Evolutionary conservation across 2,329 filamentous ascomycete species (phyloP).

Genomic region (Aspergillaceae sp.): DNA sequence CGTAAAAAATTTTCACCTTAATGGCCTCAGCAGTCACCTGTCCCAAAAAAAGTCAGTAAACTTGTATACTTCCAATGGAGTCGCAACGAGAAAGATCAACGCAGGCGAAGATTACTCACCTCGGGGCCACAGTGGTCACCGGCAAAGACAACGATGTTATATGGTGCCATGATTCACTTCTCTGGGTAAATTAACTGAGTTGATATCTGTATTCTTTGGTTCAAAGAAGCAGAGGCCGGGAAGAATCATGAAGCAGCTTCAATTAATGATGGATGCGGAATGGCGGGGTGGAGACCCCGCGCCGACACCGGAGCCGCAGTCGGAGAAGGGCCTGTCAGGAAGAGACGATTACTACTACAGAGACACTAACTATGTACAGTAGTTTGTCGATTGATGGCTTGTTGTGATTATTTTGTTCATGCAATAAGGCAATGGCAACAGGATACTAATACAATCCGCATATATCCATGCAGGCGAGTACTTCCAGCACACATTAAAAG

Average conservation of each 20-base stretch:
- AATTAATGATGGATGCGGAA: conserved; percentile 9
- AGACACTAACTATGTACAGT: background rate
- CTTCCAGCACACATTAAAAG: conserved; percentile 12
- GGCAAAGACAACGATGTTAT: conserved; percentile 71
- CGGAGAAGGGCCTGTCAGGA: background rate
- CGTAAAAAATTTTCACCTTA: conserved; percentile 51
- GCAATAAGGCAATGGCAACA: background rate
- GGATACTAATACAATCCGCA: background rate
- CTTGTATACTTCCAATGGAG: background rate
- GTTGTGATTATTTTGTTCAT: background rate
- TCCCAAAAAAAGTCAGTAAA: conserved; percentile 3
- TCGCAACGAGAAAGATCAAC: background rate
- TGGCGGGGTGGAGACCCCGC: conserved; percentile 15
- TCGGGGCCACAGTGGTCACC: conserved; percentile 83
- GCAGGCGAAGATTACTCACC: conserved; percentile 43
- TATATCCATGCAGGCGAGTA: conserved; percentile 2
- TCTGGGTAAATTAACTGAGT: too few species aligned
- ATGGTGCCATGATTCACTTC: conserved; percentile 51
- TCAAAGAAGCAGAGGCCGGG: background rate
- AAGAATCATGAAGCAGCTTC: conserved; percentile 8
- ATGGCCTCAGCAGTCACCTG: conserved; percentile 76
- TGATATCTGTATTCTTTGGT: too few species aligned
- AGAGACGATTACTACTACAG: background rate
- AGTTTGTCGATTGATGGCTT: background rate
- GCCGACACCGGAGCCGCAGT: conserved; percentile 19